Percentiles rank a stretch among this genome's conserved stretches.
Evolutionary conservation across 2,329 filamentous ascomycete species (phyloP).

Genomic region (Aspergillus transmontanensis): DNA sequence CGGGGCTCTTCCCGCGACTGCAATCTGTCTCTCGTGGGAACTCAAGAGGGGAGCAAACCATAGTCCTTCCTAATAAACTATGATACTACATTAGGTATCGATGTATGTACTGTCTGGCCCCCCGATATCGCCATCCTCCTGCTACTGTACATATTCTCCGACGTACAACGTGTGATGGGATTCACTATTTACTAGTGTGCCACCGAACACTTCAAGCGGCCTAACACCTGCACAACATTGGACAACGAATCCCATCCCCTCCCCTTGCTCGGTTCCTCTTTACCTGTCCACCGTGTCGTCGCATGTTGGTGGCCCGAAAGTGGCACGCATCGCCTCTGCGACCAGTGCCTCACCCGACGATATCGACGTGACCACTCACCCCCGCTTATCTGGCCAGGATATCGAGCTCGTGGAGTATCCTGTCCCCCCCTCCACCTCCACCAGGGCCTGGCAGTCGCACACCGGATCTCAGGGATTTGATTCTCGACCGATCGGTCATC

Average conservation of each 20-base stretch:
- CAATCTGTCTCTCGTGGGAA: background rate
- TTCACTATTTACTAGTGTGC: constrained; percentile 1
- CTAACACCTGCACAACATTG: constrained; percentile 1
- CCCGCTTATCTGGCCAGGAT: constrained; percentile 26
- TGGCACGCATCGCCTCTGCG: constrained; percentile 31
- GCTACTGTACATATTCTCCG: background rate
- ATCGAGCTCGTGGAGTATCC: constrained; percentile 37
- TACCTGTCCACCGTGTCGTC: constrained; percentile 27
- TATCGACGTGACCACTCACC: constrained; percentile 17
- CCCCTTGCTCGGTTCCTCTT: constrained; percentile 8
- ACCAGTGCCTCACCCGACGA: constrained; percentile 25
- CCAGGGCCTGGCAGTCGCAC: constrained; percentile 9
- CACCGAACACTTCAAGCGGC: background rate
- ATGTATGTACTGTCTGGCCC: background rate
- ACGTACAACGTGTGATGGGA: constrained; percentile 3
- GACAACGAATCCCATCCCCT: background rate
- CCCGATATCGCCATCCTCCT: background rate
- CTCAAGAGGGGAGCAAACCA: too few relatives aligned
- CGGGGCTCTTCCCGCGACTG: background rate
- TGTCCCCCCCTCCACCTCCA: constrained; percentile 13
- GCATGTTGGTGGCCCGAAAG: constrained; percentile 26
- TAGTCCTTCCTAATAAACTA: background rate
- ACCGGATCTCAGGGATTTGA: background rate
- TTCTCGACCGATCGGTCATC: constrained; percentile 4
- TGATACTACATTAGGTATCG: background rate